phyloP scores from a whole-genome alignment of 2,329 filamentous ascomycete genomes.

The Fusarium devonianum region DNA sequence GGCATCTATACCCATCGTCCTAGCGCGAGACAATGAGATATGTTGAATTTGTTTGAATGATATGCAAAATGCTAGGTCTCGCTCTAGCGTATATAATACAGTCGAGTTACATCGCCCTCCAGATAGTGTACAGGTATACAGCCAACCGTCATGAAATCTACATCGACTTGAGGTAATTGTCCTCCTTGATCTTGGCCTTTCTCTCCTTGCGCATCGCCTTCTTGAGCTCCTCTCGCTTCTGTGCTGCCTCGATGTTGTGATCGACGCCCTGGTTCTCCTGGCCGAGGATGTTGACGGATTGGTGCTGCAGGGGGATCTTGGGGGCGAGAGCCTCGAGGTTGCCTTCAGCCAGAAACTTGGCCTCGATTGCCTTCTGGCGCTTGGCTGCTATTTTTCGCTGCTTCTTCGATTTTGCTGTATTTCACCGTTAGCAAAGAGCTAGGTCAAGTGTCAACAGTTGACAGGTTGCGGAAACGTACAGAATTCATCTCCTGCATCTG shows the following conservation, averaged over 20 bases:
- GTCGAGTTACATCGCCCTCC: slow-evolving; percentile 26
- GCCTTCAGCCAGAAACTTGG: slow-evolving; percentile 67
- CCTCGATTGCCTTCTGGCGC: slow-evolving; percentile 63
- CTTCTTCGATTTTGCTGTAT: slow-evolving; percentile 82
- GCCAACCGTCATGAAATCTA: slow-evolving; percentile 45
- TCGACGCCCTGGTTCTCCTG: slow-evolving; percentile 52
- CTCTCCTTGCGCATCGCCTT: slow-evolving; percentile 78
- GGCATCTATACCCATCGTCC: no score
- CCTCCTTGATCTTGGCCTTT: slow-evolving; percentile 80
- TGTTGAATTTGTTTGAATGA: slow-evolving; percentile 10
- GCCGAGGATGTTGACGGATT: slow-evolving; percentile 76
- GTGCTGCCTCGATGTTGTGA: slow-evolving; percentile 56
- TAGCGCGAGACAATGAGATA: not conserved
- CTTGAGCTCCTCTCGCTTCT: slow-evolving; percentile 68
- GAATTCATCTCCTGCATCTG: slow-evolving; percentile 75
- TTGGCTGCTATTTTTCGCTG: slow-evolving; percentile 76
- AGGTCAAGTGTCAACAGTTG: not conserved
- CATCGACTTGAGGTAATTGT: slow-evolving; percentile 86
- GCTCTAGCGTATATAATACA: slow-evolving; percentile 42
- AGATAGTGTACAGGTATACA: slow-evolving; percentile 40
- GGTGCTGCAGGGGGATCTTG: slow-evolving; percentile 78
- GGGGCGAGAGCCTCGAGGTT: slow-evolving; percentile 70
- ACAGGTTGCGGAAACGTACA: slow-evolving; percentile 63
- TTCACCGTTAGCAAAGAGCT: slow-evolving; percentile 22
- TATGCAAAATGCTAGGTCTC: slow-evolving; percentile 18